Evolutionary conservation across 2,329 filamentous ascomycete genomes (phyloP), one percentile per base, ranked within the genome.

Genomic region (Arthrobotrys musiformis): DNA sequence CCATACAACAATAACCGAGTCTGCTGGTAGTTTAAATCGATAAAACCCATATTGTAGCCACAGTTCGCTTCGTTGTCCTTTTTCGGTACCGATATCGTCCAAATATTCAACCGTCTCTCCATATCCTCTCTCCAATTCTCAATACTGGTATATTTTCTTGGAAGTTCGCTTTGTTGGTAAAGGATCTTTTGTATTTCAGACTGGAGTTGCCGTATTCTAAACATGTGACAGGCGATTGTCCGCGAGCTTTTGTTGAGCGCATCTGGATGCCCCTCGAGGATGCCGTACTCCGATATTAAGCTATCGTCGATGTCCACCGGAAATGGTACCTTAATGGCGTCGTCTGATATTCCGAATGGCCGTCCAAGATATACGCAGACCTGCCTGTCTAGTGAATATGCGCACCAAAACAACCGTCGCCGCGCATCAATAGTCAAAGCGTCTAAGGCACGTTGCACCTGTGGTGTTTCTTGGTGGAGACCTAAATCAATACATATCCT

Each of bases 141-240:
- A 85, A 97, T 97, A 0, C 91, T 94, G 70, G 91, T 90, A 81
- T 96, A 97, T 42, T 89, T 90, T 78, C 93, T 88, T 7, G 92
- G 92, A 79, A 91, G 88, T 79, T 94, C 91, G 0, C 93, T 91
- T 84, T 97, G 93, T 78, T 97, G 93, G 83, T 95, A 92, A 73
- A 97, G 85, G 0, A 98, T 94, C 83, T 97, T 93, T 52, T 97
- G 86, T 44, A 98, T 97, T 83, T 98, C 94, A 0, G 94, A 97
- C 84, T 98, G 94, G 44, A 98, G 85, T 66, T 97, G 85, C 17
- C 94, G 89, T 19, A 98, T 86, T 22, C 93, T 91, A 84, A 97
- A 93, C 83, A 98, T 97, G 82, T 98, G 94, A 80, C 95, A 90
- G 0, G 93, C 90, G 5, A 97, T 93, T 78, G 92, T 89, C 84